Base-by-base conservation (phyloP, 345 rosid genomes). In the Xanthoceras sorbifolium region DNA sequence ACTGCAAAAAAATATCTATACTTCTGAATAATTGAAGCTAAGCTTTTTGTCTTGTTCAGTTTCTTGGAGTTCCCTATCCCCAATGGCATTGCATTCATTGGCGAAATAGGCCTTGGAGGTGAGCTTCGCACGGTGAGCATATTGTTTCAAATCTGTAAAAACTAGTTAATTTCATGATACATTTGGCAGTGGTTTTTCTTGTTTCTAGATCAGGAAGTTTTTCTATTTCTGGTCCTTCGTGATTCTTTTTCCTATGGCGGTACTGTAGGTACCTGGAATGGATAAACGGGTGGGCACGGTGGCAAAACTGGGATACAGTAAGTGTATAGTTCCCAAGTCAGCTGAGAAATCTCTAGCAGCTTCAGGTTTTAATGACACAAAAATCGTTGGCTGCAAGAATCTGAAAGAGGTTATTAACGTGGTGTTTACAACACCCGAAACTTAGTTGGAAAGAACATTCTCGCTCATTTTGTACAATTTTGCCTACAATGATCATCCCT, bases 21-120 rank as follows among this genome's bases (percentile, higher is more conserved):
- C 6, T 55, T 29, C 38, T 40, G 23, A 75, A 48, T n/a, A 34
- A 54, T 63, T 50, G 36, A 62, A 72, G 18, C 31, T 34, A 17
- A 36, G n/a, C 28, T 65, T 57, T 38, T 72, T 80, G 44, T 64
- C 69, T 46, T 57, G 42, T 73, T 60, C 86, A 95, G 99, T 90
- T 95, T 90, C 89, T 85, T 95, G 85, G 99, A 93, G 89, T 83
- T 87, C 57, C 98, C 99, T 74, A 92, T 95, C 74, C 94, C 99
- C 44, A 81, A 78, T 6, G 87, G 92, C 6, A 72, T 89, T 72
- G 99, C 94, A 63, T 95, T 95, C 84, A 87, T 95, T 0, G 98
- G 96, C 42, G 99, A 93, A 84, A 80, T 95, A 69, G 98, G 98
- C 78, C 91, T 93, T 0, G 91, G 89, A 5, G 99, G 99, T 0